phyloP scores from a whole-genome alignment of 2,329 filamentous ascomycete genomes.

The Tolypocladium pustulatum region DNA sequence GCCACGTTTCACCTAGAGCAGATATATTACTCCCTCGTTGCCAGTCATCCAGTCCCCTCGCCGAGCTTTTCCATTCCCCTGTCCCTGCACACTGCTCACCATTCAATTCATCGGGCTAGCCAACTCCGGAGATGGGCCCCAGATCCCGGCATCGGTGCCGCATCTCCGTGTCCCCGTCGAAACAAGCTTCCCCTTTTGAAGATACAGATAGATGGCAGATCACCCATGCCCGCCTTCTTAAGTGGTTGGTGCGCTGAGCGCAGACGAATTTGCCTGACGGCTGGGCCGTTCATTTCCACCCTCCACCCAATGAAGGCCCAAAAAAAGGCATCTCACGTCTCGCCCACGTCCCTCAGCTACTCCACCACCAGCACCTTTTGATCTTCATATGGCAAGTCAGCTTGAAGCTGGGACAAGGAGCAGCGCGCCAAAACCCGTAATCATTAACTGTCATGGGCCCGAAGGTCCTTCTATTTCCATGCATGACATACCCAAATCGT shows the following conservation, averaged over 20 bases:
- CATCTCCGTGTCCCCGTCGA: neutral
- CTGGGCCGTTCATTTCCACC: neutral
- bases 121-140: no score
- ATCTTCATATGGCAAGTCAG: neutral
- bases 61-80: neutral
- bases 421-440: neutral
- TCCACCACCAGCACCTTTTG: neutral
- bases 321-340: neutral
- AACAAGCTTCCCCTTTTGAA: neutral
- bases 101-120: no score
- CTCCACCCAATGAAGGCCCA: neutral
- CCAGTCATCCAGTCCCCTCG: neutral
- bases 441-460: neutral
- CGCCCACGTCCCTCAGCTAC: neutral
- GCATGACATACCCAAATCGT: constrained; percentile 3
- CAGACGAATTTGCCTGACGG: neutral
- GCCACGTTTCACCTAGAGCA: neutral
- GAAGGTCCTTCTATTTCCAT: neutral
- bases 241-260: neutral
- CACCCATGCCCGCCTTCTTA: neutral
- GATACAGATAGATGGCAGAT: neutral
- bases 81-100: neutral
- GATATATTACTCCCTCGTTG: neutral
- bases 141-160: neutral
- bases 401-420: neutral